Evolutionary conservation across 371 early-diverging fungal species (phyloP).

Genomic region (Rhizopus stolonifer): DNA sequence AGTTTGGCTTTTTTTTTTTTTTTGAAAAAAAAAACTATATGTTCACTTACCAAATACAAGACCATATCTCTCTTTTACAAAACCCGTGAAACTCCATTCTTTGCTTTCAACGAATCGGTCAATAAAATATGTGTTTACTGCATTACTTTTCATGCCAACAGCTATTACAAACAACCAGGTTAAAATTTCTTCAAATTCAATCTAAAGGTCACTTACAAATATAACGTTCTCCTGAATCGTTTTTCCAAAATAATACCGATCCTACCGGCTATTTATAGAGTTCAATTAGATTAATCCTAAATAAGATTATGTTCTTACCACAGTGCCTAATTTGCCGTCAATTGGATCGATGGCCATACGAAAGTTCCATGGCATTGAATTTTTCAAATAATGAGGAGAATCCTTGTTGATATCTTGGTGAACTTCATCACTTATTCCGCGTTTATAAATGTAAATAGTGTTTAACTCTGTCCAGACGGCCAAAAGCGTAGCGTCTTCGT

Average conservation of each 20-base stretch:
- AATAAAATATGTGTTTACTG: conserved; percentile 25
- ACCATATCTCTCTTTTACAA: conserved; percentile 33
- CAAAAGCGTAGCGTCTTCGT: conserved; percentile 31
- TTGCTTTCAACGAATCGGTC: conserved; percentile 26
- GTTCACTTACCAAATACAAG: conserved; percentile 23
- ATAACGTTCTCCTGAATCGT: conserved; percentile 6
- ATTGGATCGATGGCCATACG: conserved; percentile 26
- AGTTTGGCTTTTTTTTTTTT: neutral
- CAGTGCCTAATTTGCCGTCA: conserved; percentile 16
- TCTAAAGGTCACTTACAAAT: conserved; percentile 21
- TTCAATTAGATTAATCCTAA: too few relatives aligned
- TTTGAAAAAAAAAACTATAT: neutral
- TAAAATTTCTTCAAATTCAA: neutral
- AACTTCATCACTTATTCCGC: conserved; percentile 22
- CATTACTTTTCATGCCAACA: conserved; percentile 28
- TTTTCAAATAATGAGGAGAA: conserved; percentile 18
- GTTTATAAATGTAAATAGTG: conserved; percentile 32
- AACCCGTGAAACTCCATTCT: conserved; percentile 21
- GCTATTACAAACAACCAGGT: conserved; percentile 7
- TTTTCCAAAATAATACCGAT: conserved; percentile 18
- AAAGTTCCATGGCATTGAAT: conserved; percentile 19
- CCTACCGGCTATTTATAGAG: conserved; percentile 15
- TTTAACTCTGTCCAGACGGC: conserved; percentile 45
- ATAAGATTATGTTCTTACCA: too few relatives aligned
- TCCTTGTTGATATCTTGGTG: neutral